Percentiles rank a stretch among this genome's conserved stretches.
phyloP scores from a whole-genome alignment of 2,329 filamentous ascomycete species.

The Fusarium compactum region DNA sequence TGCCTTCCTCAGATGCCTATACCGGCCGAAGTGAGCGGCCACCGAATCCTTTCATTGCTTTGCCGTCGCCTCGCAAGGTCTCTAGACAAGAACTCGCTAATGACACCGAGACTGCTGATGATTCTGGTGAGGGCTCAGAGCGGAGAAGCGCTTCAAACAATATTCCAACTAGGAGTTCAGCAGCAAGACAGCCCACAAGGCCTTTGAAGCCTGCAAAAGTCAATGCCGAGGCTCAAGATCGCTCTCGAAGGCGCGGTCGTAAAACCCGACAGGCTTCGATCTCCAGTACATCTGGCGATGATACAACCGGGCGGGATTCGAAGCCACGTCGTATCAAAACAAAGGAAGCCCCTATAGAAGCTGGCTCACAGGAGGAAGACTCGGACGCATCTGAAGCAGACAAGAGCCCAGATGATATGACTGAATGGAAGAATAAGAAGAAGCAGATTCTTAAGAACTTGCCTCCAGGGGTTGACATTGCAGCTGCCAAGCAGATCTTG shows the following conservation, averaged over 20 bases:
- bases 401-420: slow-evolving; percentile 56
- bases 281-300: slow-evolving; percentile 48
- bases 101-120: slow-evolving; percentile 35
- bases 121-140: slow-evolving; percentile 41
- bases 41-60: slow-evolving; percentile 18
- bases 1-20: slow-evolving; percentile 31
- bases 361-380: slow-evolving; percentile 61
- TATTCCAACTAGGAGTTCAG: slow-evolving; percentile 31
- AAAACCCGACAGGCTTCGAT: slow-evolving; percentile 36
- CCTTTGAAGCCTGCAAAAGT: slow-evolving; percentile 25
- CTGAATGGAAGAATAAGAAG: slow-evolving; percentile 72
- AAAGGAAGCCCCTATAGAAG: slow-evolving; percentile 53
- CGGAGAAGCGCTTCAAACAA: slow-evolving; percentile 32
- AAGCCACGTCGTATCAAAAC: slow-evolving; percentile 47
- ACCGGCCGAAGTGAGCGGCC: slow-evolving; percentile 35
- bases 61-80: slow-evolving; percentile 30
- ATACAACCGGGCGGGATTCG: slow-evolving; percentile 38
- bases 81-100: slow-evolving; percentile 34
- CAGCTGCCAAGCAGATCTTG: slow-evolving; percentile 88
- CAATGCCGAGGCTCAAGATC: slow-evolving; percentile 33
- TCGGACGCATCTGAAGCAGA: slow-evolving; percentile 59
- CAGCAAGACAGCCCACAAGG: slow-evolving; percentile 26
- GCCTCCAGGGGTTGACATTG: slow-evolving; percentile 83
- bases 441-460: slow-evolving; percentile 78
- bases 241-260: slow-evolving; percentile 39